phyloP scores from a whole-genome alignment of 2,329 filamentous ascomycete species.

The Neodidymelliopsis sp. region DNA sequence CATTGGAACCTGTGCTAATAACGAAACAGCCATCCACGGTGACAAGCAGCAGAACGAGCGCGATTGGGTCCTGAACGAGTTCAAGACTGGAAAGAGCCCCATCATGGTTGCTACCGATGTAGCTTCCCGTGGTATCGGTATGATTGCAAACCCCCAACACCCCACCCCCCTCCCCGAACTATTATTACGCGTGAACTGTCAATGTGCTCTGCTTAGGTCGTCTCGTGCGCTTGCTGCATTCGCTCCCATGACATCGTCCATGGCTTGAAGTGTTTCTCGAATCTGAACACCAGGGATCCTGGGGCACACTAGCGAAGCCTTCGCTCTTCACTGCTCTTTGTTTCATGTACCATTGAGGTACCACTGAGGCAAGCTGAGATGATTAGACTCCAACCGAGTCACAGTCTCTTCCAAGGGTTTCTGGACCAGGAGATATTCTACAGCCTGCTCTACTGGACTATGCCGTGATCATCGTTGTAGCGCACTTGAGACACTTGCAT shows the following conservation, averaged over 20 bases:
- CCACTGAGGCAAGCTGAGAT: constrained; percentile 77
- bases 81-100: constrained; percentile 98
- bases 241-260: constrained; percentile 91
- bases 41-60: constrained; percentile 99
- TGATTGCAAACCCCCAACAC: constrained; percentile 72
- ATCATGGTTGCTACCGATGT: constrained; percentile 99
- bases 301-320: constrained; percentile 79
- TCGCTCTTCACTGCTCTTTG: constrained; percentile 75
- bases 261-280: constrained; percentile 83
- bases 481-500: constrained; percentile 65
- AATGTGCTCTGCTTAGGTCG: constrained; percentile 88
- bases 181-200: constrained; percentile 67
- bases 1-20: constrained; percentile 48
- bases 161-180: constrained; percentile 46
- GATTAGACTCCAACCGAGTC: constrained; percentile 76
- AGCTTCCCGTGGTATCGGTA: constrained; percentile 99
- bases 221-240: constrained; percentile 76
- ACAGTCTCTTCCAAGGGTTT: constrained; percentile 73
- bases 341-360: constrained; percentile 73
- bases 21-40: constrained; percentile 82
- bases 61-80: constrained; percentile 99
- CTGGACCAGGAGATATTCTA: constrained; percentile 68
- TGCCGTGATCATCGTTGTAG: constrained; percentile 55
- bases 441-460: constrained; percentile 56
- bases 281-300: constrained; percentile 82